A percentile compares a stretch with the other conserved stretches of the same genome.
Conservation (phyloP, 2,329 filamentous ascomycete genomes). For the Aureobasidium leucospermi region DNA sequence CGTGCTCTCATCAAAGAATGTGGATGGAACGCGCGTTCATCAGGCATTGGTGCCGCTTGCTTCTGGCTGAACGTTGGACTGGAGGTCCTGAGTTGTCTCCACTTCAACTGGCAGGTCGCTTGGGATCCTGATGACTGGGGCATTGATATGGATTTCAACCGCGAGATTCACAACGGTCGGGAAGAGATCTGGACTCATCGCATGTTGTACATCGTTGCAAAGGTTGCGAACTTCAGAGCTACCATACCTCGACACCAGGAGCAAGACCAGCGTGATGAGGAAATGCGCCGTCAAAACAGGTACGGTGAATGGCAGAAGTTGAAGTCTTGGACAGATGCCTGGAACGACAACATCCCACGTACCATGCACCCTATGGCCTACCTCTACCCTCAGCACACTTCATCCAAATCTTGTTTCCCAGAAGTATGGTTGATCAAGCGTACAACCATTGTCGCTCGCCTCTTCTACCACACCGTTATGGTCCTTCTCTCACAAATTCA, state of each 20-base stretch:
- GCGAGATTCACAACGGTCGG: constrained; percentile 50
- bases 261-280: constrained; percentile 54
- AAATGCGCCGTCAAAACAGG: constrained; percentile 55
- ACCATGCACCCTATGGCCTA: constrained; percentile 85
- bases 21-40: constrained; percentile 73
- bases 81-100: constrained; percentile 81
- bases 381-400: constrained; percentile 59
- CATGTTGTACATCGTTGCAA: constrained; percentile 82
- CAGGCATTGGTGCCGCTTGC: constrained; percentile 75
- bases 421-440: constrained; percentile 85
- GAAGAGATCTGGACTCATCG: constrained; percentile 85
- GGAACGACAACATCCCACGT: constrained; percentile 70
- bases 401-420: constrained; percentile 68
- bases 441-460: constrained; percentile 68
- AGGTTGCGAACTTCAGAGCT: constrained; percentile 77
- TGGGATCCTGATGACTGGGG: constrained; percentile 92
- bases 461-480: constrained; percentile 86
- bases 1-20: constrained; percentile 83
- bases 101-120: constrained; percentile 77
- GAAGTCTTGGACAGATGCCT: constrained; percentile 74
- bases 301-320: constrained; percentile 71
- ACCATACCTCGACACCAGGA: constrained; percentile 57
- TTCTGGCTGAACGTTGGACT: constrained; percentile 92
- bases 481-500: constrained; percentile 74
- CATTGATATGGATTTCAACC: constrained; percentile 66